phyloP scores from a whole-genome alignment of 2,329 filamentous ascomycete species.

The Cercospora janseana region DNA sequence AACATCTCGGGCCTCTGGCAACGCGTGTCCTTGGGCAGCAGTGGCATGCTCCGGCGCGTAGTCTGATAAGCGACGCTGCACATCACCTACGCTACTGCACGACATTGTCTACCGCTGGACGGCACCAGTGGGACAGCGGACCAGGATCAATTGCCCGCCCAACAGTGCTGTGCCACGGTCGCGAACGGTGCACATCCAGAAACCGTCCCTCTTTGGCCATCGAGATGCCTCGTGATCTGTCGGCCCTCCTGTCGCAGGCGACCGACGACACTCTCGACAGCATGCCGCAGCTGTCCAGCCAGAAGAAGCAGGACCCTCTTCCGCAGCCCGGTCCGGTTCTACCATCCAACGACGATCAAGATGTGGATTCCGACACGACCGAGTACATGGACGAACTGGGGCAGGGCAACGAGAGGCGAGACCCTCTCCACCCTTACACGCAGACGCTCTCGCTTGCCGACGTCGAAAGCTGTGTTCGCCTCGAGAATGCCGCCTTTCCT shows the following conservation, averaged over 20 bases:
- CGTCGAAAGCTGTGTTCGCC: conserved; percentile 58
- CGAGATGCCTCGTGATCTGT: conserved; percentile 46
- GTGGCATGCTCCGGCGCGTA: neutral
- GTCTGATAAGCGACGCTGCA: conserved; percentile 3
- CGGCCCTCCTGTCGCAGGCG: conserved; percentile 15
- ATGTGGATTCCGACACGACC: conserved; percentile 16
- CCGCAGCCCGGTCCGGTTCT: conserved; percentile 4
- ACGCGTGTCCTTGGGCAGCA: neutral
- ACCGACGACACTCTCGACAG: conserved; percentile 35
- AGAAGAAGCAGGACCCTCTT: conserved; percentile 28
- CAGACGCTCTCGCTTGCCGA: conserved; percentile 68
- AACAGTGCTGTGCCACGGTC: conserved; percentile 8
- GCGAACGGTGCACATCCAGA: conserved; percentile 5
- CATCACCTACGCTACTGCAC: conserved; percentile 4
- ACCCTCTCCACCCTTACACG: conserved; percentile 70
- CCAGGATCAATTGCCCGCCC: conserved; percentile 3
- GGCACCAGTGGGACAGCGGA: conserved; percentile 9
- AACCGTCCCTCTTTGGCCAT: conserved; percentile 5
- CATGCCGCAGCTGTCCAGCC: conserved; percentile 40
- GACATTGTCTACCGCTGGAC: conserved; percentile 5
- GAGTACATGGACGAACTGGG: conserved; percentile 20
- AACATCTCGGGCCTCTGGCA: neutral
- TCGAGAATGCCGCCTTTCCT: conserved; percentile 60
- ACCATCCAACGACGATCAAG: conserved; percentile 5
- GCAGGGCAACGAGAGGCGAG: conserved; percentile 36